These are phyloP conservation scores for Scenedesmus sp. DNA, from an alignment of 163 green algal species.

Conservation along the genomic window DNA sequence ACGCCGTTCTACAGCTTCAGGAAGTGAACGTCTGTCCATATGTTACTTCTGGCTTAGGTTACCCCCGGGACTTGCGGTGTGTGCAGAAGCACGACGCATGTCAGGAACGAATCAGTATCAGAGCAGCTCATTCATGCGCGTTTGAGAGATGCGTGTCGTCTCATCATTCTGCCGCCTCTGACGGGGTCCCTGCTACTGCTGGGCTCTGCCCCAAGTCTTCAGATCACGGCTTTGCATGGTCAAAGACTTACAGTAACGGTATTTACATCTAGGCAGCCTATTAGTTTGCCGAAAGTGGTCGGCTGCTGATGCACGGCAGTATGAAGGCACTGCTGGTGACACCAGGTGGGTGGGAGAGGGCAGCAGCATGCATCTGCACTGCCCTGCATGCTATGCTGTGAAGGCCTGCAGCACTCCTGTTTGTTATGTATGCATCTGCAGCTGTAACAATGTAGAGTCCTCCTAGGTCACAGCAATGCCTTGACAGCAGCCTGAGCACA, in stretches of 20 bases:
- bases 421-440: not conserved
- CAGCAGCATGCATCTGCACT: not conserved
- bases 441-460: not conserved
- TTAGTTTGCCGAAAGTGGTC: not conserved
- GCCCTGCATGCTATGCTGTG: not conserved
- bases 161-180: not conserved
- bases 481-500: not conserved
- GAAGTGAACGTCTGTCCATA: too few species aligned
- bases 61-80: too few species aligned
- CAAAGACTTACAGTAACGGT: not conserved
- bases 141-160: not conserved
- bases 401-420: not conserved
- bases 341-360: not conserved
- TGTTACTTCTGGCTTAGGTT: too few species aligned
- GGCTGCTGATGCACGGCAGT: not conserved
- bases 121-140: not conserved
- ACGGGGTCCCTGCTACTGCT: not conserved
- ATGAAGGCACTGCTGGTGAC: not conserved
- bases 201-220: not conserved
- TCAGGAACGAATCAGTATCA: not conserved
- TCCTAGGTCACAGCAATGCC: not conserved
- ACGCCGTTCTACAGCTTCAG: too few species aligned
- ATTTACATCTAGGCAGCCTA: too few species aligned
- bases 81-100: not conserved
- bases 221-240: not conserved